A percentile compares a stretch with the other conserved stretches of the same genome.
Conservation (phyloP, 106 monocot species). For the Platanthera guangdongensis region DNA sequence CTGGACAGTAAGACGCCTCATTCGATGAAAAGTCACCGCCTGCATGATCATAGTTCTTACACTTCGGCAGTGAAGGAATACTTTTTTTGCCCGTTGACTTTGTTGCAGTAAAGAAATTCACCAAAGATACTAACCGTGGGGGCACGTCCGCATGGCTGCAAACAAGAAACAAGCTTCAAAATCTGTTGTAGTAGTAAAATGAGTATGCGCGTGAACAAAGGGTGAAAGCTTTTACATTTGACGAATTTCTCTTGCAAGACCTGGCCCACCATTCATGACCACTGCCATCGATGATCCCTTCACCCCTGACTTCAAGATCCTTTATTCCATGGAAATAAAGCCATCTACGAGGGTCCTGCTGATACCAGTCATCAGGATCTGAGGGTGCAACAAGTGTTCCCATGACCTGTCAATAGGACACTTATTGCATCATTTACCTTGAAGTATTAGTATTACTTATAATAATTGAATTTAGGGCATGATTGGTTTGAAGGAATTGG, state of each 20-base stretch:
- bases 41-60: slow-evolving; percentile 20
- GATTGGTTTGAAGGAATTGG: too few species aligned
- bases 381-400: slow-evolving; percentile 64
- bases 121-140: slow-evolving; percentile 45
- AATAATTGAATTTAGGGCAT: not conserved
- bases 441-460: not conserved
- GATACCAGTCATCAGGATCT: slow-evolving; percentile 48
- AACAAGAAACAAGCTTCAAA: slow-evolving; percentile 13
- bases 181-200: not conserved
- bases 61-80: too few species aligned
- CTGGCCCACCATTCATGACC: slow-evolving; percentile 74
- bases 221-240: slow-evolving; percentile 34
- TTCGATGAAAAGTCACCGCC: slow-evolving; percentile 67
- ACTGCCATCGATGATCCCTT: slow-evolving; percentile 44
- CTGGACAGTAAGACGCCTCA: slow-evolving; percentile 34
- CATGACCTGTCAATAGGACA: slow-evolving; percentile 26
- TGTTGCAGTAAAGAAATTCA: not conserved
- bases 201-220: not conserved
- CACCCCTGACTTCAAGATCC: slow-evolving; percentile 31
- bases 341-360: slow-evolving; percentile 38
- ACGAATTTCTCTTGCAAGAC: slow-evolving; percentile 63
- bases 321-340: slow-evolving; percentile 39
- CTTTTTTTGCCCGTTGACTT: too few species aligned
- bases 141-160: slow-evolving; percentile 70
- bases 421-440: not conserved